These are phyloP conservation scores for Hanseniaspora lachancei DNA, from an alignment of 805 yeast genomes.

Conservation along the genomic window DNA sequence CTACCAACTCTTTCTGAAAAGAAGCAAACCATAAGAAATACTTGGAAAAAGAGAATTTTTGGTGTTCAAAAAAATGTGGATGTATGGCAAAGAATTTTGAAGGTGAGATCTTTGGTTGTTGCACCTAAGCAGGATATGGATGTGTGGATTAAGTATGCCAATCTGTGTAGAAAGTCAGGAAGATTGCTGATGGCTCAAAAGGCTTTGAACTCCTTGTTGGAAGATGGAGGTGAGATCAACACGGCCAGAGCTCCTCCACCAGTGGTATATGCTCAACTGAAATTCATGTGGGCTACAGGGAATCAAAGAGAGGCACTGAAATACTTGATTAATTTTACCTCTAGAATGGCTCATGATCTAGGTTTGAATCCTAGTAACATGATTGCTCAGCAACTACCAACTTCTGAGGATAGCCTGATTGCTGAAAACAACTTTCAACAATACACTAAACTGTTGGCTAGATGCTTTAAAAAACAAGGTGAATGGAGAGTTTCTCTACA, in stretches of 20 bases:
- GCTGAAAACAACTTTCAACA: slow-evolving; percentile 59
- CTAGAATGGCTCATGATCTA: slow-evolving; percentile 76
- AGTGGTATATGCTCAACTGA: slow-evolving; percentile 91
- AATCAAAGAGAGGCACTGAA: slow-evolving; percentile 74
- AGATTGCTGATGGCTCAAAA: slow-evolving; percentile 85
- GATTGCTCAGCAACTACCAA: slow-evolving; percentile 73
- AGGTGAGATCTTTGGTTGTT: slow-evolving; percentile 83
- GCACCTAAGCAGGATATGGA: slow-evolving; percentile 94
- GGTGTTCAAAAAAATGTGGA: slow-evolving; percentile 97
- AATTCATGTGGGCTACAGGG: slow-evolving; percentile 94
- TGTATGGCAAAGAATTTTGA: slow-evolving; percentile 94
- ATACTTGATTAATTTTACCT: slow-evolving; percentile 78
- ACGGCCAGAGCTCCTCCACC: slow-evolving; percentile 85
- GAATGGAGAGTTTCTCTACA: slow-evolving; percentile 90
- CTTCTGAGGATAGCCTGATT: slow-evolving; percentile 29
- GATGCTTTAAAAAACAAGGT: slow-evolving; percentile 94
- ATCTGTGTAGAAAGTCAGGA: slow-evolving; percentile 86
- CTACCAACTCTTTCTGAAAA: slow-evolving; percentile 74
- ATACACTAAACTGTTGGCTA: slow-evolving; percentile 71
- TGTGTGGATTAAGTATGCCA: slow-evolving; percentile 96
- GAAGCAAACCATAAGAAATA: slow-evolving; percentile 63
- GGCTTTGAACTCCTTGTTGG: slow-evolving; percentile 65
- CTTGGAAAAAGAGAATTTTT: slow-evolving; percentile 84
- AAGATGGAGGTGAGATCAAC: slow-evolving; percentile 50
- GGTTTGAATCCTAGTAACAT: slow-evolving; percentile 79